Evolutionary conservation across 179 eudicot species (phyloP).

Genomic region (Monotropa hypopitys): DNA sequence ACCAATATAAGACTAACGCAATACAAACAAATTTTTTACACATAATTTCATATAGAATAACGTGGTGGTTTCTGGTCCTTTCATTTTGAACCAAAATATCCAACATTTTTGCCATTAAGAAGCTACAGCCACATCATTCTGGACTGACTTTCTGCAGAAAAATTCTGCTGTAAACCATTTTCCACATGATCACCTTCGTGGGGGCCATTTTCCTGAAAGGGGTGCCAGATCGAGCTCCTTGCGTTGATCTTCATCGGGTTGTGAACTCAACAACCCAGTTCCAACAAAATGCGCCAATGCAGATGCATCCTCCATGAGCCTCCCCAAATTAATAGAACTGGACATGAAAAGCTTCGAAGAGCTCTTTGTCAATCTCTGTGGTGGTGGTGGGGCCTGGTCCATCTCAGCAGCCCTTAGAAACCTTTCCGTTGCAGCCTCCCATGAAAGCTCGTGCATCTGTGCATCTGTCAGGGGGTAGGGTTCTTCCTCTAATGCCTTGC

Average conservation of each 20-base stretch:
- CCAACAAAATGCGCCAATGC: conserved; percentile 55
- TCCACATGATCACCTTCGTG: neutral
- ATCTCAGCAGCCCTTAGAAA: conserved; percentile 54
- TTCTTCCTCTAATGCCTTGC: conserved; percentile 48
- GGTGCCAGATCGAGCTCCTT: conserved; percentile 45
- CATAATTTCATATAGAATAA: neutral
- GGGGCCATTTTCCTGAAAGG: conserved; percentile 14
- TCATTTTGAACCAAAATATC: neutral
- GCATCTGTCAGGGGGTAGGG: conserved; percentile 56
- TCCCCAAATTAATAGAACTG: conserved; percentile 32
- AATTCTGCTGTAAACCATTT: neutral
- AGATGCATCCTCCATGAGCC: conserved; percentile 64
- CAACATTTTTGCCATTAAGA: neutral
- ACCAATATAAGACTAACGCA: neutral
- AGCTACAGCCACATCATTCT: neutral
- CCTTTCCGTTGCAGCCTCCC: conserved; percentile 90
- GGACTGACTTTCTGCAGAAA: neutral
- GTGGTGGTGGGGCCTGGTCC: conserved; percentile 16
- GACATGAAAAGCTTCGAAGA: conserved; percentile 39
- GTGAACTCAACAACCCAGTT: conserved; percentile 37
- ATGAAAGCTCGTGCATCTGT: conserved; percentile 63
- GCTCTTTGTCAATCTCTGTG: conserved; percentile 6
- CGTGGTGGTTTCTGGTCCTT: neutral
- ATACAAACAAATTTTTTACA: neutral
- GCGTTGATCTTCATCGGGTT: conserved; percentile 60